A percentile compares a stretch with the other conserved stretches of the same genome.
These are phyloP conservation scores for Cucurbita argyrosperma DNA, from an alignment of 306 rosid genomes.

Conservation along the genomic window DNA sequence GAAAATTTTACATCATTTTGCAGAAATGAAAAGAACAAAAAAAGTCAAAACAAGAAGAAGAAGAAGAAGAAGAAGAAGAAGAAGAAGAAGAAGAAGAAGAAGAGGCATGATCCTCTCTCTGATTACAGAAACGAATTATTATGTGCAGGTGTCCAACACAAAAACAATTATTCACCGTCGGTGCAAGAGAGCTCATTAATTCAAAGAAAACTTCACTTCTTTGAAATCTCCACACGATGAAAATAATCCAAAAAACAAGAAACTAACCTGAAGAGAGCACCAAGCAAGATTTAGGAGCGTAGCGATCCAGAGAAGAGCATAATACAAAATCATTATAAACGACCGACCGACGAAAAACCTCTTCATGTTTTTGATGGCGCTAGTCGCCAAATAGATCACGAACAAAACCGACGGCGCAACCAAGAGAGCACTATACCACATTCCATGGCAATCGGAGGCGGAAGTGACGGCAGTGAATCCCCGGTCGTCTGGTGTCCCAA, in stretches of 20 bases:
- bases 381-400: slow-evolving; percentile 27
- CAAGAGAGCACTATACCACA: slow-evolving; percentile 29
- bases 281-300: slow-evolving; percentile 45
- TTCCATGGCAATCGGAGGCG: slow-evolving; percentile 22
- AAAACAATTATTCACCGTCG: background rate
- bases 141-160: background rate
- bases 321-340: slow-evolving; percentile 29
- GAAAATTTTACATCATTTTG: background rate
- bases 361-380: slow-evolving; percentile 41
- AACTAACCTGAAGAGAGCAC: slow-evolving; percentile 49
- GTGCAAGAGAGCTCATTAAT: background rate
- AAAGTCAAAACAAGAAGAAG: background rate
- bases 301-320: slow-evolving; percentile 53
- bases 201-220: background rate
- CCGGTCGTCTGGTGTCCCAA: slow-evolving; percentile 4
- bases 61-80: background rate
- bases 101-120: background rate
- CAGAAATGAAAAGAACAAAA: background rate
- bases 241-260: background rate
- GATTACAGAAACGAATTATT: background rate
- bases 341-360: slow-evolving; percentile 37
- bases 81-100: background rate
- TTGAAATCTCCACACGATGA: background rate
- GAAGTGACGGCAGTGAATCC: background rate
- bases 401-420: slow-evolving; percentile 40